These are phyloP conservation scores for Globisporangium cederbergense DNA, from an alignment of 352 stramenopile genomes.

Conservation along the genomic window DNA sequence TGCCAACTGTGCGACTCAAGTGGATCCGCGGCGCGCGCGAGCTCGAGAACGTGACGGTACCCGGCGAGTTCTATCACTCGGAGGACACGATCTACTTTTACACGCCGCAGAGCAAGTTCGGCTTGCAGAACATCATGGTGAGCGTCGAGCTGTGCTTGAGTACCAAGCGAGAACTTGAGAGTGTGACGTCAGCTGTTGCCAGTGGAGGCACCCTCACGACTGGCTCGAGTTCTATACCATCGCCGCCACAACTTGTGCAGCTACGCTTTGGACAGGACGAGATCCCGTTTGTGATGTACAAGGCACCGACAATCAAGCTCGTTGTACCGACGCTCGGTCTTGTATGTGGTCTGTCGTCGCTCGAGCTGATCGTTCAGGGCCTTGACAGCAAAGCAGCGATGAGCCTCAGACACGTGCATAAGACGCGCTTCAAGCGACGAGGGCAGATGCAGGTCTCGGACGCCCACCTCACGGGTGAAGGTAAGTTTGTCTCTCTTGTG, in stretches of 20 bases:
- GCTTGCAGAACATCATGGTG: slow-evolving; percentile 60
- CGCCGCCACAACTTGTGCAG: not conserved
- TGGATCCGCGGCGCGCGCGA: slow-evolving; percentile 59
- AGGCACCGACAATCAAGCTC: slow-evolving; percentile 49
- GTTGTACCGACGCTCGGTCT: slow-evolving; percentile 38
- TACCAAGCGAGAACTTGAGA: slow-evolving; percentile 11
- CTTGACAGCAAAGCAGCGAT: slow-evolving; percentile 51
- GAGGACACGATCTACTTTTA: slow-evolving; percentile 78
- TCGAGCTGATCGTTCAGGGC: slow-evolving; percentile 58
- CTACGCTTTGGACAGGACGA: slow-evolving; percentile 55
- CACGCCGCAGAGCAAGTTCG: slow-evolving; percentile 72
- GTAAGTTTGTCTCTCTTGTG: slow-evolving; percentile 46
- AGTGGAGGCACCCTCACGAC: not conserved
- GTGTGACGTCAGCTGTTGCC: not conserved
- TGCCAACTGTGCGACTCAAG: slow-evolving; percentile 40
- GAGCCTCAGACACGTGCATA: slow-evolving; percentile 38
- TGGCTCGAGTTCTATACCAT: not conserved
- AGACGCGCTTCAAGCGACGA: slow-evolving; percentile 57
- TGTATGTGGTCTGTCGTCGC: slow-evolving; percentile 39
- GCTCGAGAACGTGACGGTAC: slow-evolving; percentile 54
- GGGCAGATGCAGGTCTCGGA: slow-evolving; percentile 77
- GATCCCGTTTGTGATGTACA: slow-evolving; percentile 71
- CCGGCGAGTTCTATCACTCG: slow-evolving; percentile 51
- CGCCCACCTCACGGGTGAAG: slow-evolving; percentile 34
- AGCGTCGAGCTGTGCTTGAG: slow-evolving; percentile 46